Conservation (phyloP, 2,329 filamentous ascomycete species). For the Clonostachys solani region DNA sequence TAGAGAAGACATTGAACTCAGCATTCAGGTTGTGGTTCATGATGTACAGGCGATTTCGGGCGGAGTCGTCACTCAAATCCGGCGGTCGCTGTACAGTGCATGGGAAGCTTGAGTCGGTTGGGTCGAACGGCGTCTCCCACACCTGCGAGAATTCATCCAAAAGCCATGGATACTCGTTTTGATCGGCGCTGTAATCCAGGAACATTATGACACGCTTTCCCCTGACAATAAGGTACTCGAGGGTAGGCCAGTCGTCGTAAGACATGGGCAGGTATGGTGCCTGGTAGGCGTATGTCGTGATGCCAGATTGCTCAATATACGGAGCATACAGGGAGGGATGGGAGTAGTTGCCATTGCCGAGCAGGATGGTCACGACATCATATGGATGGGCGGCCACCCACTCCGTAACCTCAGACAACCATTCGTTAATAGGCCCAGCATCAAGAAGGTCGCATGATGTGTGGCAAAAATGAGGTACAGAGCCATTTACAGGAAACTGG, state of each 20-base stretch:
- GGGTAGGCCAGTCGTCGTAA: conserved; percentile 76
- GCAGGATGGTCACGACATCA: conserved; percentile 82
- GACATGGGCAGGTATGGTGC: conserved; percentile 69
- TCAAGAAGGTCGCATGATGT: conserved; percentile 79
- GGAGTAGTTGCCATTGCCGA: conserved; percentile 81
- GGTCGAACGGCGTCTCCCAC: conserved; percentile 90
- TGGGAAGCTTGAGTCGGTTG: conserved; percentile 59
- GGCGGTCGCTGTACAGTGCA: conserved; percentile 78
- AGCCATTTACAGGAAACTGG: conserved; percentile 47
- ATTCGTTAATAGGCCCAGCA: conserved; percentile 71
- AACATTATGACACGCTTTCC: conserved; percentile 74
- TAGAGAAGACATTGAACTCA: conserved; percentile 62
- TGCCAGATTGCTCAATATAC: conserved; percentile 67
- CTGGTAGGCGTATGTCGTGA: conserved; percentile 69
- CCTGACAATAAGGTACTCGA: conserved; percentile 69
- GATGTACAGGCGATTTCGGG: conserved; percentile 67
- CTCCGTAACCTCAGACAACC: conserved; percentile 61
- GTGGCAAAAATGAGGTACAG: conserved; percentile 73
- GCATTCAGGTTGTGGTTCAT: conserved; percentile 90
- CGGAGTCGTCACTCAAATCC: conserved; percentile 47
- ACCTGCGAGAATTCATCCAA: conserved; percentile 84
- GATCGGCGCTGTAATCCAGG: conserved; percentile 81
- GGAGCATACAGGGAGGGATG: conserved; percentile 57
- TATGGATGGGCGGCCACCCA: conserved; percentile 79
- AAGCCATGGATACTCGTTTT: conserved; percentile 75